Evolutionary conservation across 176 grass and related monocot genomes (phyloP).

Genomic region (Phyllostachys edulis): DNA sequence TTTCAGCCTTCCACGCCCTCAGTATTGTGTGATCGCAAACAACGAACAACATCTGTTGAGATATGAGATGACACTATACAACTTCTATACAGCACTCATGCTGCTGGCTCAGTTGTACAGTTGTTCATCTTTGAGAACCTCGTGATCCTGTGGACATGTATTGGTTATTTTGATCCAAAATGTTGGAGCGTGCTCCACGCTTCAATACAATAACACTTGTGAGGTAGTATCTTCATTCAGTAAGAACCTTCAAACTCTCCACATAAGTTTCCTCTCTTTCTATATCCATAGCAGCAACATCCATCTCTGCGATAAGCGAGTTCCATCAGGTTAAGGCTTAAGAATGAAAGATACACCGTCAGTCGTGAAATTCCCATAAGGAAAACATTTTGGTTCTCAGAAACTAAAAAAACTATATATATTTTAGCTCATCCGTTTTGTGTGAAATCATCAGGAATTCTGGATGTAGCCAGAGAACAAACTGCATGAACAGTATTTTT

Average conservation of each 20-base stretch:
- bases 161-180: background rate
- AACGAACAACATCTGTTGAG: constrained; percentile 24
- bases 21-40: background rate
- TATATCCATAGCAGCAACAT: background rate
- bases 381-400: background rate
- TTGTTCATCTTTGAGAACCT: background rate
- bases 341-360: background rate
- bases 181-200: background rate
- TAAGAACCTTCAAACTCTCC: background rate
- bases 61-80: background rate
- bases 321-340: background rate
- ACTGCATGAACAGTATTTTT: background rate
- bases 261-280: background rate
- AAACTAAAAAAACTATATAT: background rate
- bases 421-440: background rate
- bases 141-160: background rate
- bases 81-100: background rate
- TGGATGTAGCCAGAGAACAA: background rate
- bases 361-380: background rate
- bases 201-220: constrained; percentile 11
- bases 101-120: background rate
- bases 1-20: background rate
- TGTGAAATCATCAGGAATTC: background rate
- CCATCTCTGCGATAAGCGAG: background rate
- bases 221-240: background rate